Conservation (phyloP, 306 rosid genomes). For the Lathyrus tuberosus region DNA sequence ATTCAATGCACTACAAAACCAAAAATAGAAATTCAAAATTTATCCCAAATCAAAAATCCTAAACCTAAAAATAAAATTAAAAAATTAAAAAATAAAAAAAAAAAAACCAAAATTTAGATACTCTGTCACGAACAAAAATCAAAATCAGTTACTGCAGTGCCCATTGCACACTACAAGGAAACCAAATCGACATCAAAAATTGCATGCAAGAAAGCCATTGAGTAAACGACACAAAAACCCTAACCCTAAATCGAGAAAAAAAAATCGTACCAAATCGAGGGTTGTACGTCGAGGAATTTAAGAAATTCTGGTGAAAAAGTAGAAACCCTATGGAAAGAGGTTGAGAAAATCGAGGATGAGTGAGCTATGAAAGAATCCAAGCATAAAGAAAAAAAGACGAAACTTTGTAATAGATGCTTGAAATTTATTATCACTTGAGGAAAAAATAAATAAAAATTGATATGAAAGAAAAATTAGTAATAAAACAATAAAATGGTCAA, state of each 20-base stretch:
- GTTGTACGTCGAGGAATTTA: slow-evolving; percentile 42
- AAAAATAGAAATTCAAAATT: slow-evolving; percentile 10
- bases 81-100: not conserved
- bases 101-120: not conserved
- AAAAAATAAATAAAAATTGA: slow-evolving; percentile 14
- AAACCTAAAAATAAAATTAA: no score
- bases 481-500: no score
- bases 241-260: slow-evolving; percentile 47
- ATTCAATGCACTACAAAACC: slow-evolving; percentile 42
- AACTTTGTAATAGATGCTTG: slow-evolving; percentile 58
- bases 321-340: slow-evolving; percentile 61
- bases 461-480: not conserved
- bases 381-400: slow-evolving; percentile 48
- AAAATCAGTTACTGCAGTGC: slow-evolving; percentile 26
- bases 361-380: slow-evolving; percentile 68
- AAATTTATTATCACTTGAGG: slow-evolving; percentile 33
- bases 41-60: slow-evolving; percentile 35
- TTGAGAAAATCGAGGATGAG: slow-evolving; percentile 68
- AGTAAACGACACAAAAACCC: slow-evolving; percentile 60
- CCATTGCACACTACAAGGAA: slow-evolving; percentile 23
- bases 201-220: slow-evolving; percentile 41
- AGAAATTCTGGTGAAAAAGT: slow-evolving; percentile 34
- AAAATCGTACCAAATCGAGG: slow-evolving; percentile 50
- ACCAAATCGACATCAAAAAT: slow-evolving; percentile 40
- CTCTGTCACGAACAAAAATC: slow-evolving; percentile 24